A percentile compares a stretch with the other conserved stretches of the same genome.
phyloP scores from a whole-genome alignment of 108 stramenopile species.

The Chaetoceros tenuissimus region DNA sequence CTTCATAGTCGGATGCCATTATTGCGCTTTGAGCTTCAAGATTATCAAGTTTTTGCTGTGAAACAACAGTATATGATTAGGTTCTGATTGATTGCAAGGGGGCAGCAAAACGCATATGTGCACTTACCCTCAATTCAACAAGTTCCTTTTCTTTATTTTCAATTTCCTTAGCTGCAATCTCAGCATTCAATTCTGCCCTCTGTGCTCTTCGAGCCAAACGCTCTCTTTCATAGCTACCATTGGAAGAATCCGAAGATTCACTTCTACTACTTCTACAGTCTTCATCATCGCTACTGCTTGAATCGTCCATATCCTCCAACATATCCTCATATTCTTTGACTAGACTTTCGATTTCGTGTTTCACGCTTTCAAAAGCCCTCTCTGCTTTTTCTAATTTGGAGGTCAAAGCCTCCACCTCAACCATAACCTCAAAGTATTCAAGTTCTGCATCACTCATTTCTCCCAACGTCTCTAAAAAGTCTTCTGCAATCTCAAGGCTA shows the following conservation, averaged over 20 bases:
- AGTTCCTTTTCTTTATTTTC: slow-evolving; percentile 57
- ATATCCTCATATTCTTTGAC: slow-evolving; percentile 64
- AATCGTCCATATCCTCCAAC: slow-evolving; percentile 54
- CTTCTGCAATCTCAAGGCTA: neutral
- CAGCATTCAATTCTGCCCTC: slow-evolving; percentile 64
- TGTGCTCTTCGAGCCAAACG: slow-evolving; percentile 46
- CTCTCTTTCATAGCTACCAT: slow-evolving; percentile 29
- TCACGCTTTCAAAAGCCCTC: slow-evolving; percentile 58
- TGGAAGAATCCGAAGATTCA: slow-evolving; percentile 7
- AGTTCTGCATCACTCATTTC: slow-evolving; percentile 75
- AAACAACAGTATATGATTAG: slow-evolving; percentile 2
- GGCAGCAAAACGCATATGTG: neutral
- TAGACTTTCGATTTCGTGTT: slow-evolving; percentile 57
- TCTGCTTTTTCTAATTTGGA: slow-evolving; percentile 67
- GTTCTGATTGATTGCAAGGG: neutral
- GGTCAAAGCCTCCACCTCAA: slow-evolving; percentile 65
- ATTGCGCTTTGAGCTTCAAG: neutral
- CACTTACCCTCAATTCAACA: slow-evolving; percentile 29
- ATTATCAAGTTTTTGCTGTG: neutral
- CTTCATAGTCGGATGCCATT: neutral
- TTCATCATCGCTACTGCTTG: slow-evolving; percentile 39
- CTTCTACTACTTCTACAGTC: too few species aligned
- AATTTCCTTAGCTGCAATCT: slow-evolving; percentile 69
- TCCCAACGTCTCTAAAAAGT: neutral
- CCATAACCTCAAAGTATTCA: slow-evolving; percentile 51